Conservation (phyloP, 108 stramenopile species). For the Stephanodiscus minutulus region DNA sequence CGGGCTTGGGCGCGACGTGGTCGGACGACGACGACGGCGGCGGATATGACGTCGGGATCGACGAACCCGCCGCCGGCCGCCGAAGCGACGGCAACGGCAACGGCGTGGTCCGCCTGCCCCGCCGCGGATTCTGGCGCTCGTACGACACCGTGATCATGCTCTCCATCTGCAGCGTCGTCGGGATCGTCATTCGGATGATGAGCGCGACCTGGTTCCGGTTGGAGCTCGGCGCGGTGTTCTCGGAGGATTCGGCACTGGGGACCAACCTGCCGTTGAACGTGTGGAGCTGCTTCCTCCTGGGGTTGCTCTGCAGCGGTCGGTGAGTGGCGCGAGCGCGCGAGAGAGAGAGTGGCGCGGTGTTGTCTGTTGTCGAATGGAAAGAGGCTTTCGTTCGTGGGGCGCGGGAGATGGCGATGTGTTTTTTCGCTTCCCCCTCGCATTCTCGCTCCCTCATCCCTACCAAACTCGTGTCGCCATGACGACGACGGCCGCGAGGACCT, state of each 20-base stretch:
- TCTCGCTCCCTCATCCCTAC: neutral
- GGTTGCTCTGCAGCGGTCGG: conserved; percentile 73
- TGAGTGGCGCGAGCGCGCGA: conserved; percentile 32
- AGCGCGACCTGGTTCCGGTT: conserved; percentile 66
- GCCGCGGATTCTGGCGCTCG: conserved; percentile 67
- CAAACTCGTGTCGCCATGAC: too few species aligned
- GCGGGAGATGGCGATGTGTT: neutral
- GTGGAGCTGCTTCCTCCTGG: conserved; percentile 76
- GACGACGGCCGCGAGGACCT: neutral
- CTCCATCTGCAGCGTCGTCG: conserved; percentile 70
- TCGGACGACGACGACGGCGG: too few species aligned
- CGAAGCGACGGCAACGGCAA: neutral
- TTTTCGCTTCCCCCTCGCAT: neutral
- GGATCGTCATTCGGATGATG: conserved; percentile 71
- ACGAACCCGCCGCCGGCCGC: too few species aligned
- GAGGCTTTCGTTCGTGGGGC: too few species aligned
- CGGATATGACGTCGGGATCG: too few species aligned
- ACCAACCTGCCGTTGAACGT: conserved; percentile 80
- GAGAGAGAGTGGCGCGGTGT: neutral
- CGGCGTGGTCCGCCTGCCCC: conserved; percentile 2
- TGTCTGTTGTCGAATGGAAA: neutral
- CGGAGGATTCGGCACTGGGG: conserved; percentile 64
- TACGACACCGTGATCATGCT: conserved; percentile 84
- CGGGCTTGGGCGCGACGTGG: too few species aligned
- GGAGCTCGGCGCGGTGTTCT: conserved; percentile 65